phyloP scores from a whole-genome alignment of 371 early-diverging fungal genomes.

The Mortierella sp. region DNA sequence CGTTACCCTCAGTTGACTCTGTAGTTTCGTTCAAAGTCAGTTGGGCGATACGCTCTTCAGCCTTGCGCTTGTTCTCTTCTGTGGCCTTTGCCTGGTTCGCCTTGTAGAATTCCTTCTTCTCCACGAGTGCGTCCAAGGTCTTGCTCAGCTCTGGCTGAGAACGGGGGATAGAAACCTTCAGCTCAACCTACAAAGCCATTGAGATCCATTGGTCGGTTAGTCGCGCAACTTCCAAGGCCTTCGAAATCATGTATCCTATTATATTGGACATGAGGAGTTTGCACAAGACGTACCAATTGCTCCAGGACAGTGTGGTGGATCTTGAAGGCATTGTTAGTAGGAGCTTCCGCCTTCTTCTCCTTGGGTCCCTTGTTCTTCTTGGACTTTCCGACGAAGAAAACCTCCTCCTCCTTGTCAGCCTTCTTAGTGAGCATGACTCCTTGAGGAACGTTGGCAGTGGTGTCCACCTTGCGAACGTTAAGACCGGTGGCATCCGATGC shows the following conservation, averaged over 20 bases:
- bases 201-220: no score
- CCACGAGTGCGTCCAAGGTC: constrained; percentile 78
- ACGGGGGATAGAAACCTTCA: constrained; percentile 87
- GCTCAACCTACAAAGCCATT: constrained; percentile 54
- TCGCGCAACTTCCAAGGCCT: no score
- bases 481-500: constrained; percentile 30
- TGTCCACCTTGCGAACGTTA: constrained; percentile 58
- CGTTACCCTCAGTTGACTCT: constrained; percentile 18
- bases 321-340: constrained; percentile 66
- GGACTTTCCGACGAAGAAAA: constrained; percentile 74
- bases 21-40: constrained; percentile 24
- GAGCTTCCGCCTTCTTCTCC: constrained; percentile 65
- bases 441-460: constrained; percentile 65
- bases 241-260: no score
- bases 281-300: constrained; percentile 62
- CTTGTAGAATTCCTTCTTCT: constrained; percentile 75
- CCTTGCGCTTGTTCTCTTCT: constrained; percentile 86
- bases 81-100: constrained; percentile 84
- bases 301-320: constrained; percentile 86
- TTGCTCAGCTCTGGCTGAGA: constrained; percentile 74
- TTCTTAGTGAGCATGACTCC: constrained; percentile 77
- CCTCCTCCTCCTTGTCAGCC: constrained; percentile 76
- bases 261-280: background rate
- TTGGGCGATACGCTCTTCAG: constrained; percentile 82
- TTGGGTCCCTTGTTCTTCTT: constrained; percentile 65